These are phyloP conservation scores for Globisporangium yorkense DNA, from an alignment of 352 stramenopile species.

Conservation along the genomic window DNA sequence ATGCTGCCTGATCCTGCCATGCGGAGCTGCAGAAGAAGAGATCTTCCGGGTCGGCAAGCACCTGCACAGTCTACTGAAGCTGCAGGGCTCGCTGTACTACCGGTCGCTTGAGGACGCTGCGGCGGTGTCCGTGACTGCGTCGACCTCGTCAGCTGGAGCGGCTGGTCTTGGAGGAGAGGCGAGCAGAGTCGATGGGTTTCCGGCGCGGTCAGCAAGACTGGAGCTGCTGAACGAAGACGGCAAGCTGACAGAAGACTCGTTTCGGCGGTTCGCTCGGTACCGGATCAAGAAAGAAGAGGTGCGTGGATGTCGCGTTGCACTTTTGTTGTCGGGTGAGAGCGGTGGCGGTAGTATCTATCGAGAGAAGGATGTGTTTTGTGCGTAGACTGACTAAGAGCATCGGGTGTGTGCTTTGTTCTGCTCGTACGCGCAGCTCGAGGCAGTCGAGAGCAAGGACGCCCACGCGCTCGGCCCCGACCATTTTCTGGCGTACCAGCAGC, in stretches of 20 bases:
- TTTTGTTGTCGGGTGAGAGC: neutral
- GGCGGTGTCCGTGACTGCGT: neutral
- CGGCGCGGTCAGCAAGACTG: constrained; percentile 4
- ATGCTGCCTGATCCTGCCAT: constrained; percentile 67
- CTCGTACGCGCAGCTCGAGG: constrained; percentile 10
- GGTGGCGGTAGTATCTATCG: no score
- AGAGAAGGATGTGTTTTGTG: no score
- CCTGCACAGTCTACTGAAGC: constrained; percentile 57
- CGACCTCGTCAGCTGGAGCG: constrained; percentile 2
- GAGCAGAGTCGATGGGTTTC: neutral
- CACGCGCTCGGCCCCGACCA: constrained; percentile 30
- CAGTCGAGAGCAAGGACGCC: constrained; percentile 17
- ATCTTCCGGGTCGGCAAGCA: constrained; percentile 75
- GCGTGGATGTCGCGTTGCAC: neutral
- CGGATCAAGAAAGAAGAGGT: constrained; percentile 64
- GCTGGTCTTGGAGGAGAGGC: neutral
- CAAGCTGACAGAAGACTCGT: constrained; percentile 63
- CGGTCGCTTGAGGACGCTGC: constrained; percentile 21
- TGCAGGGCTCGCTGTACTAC: constrained; percentile 64
- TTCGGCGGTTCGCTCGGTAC: constrained; percentile 59
- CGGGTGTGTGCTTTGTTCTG: neutral
- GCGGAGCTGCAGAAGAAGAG: constrained; percentile 40
- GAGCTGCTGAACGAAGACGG: constrained; percentile 40
- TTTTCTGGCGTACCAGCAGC: constrained; percentile 61
- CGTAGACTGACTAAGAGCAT: neutral